Evolutionary conservation across 306 rosid species (phyloP).

Genomic region (Erythrophleum fordii): DNA sequence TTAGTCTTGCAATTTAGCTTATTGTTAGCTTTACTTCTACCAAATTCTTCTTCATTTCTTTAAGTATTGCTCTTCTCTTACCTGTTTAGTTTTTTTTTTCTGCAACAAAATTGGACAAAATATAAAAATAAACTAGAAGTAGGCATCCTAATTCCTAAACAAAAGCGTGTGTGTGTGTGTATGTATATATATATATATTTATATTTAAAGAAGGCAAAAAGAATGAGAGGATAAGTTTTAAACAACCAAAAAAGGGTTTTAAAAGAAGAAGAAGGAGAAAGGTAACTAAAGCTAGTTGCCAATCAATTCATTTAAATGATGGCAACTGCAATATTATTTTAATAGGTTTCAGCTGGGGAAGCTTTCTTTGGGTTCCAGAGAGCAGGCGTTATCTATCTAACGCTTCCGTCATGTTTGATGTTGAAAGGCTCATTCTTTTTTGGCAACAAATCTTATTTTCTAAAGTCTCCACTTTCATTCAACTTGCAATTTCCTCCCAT

Average conservation of each 20-base stretch:
- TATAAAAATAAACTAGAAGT: no score
- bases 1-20: neutral
- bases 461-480: slow-evolving; percentile 20
- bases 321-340: neutral
- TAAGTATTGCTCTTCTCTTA: neutral
- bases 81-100: neutral
- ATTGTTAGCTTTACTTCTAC: neutral
- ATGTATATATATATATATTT: no score
- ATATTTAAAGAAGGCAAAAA: neutral
- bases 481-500: neutral
- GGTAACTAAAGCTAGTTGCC: neutral
- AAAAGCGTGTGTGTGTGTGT: no score
- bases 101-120: neutral
- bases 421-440: neutral
- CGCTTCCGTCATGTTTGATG: neutral
- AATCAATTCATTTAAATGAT: neutral
- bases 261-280: slow-evolving; percentile 2
- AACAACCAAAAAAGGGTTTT: neutral
- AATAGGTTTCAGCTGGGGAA: neutral
- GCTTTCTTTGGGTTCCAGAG: neutral
- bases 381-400: neutral
- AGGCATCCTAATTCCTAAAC: no score
- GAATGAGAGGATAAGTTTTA: neutral
- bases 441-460: neutral
- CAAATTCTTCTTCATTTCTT: neutral